These are phyloP conservation scores for Geotrichum aggregatum DNA, from an alignment of 1,139 yeast species.

Conservation along the genomic window DNA sequence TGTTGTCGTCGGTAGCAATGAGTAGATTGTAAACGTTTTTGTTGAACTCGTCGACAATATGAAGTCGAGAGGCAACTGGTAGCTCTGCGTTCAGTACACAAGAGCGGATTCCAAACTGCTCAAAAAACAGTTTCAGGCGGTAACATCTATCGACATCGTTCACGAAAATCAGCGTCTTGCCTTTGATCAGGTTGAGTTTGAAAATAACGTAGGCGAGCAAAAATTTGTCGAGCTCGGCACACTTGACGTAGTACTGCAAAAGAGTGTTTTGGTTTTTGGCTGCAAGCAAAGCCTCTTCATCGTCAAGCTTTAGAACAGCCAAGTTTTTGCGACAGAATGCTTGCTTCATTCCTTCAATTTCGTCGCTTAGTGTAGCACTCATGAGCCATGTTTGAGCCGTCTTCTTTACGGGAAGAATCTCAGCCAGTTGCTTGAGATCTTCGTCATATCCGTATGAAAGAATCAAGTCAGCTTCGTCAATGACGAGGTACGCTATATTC, in stretches of 20 bases:
- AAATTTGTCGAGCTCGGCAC: slow-evolving; percentile 88
- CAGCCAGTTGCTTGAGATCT: slow-evolving; percentile 62
- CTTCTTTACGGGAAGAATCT: slow-evolving; percentile 63
- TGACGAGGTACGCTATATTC: slow-evolving; percentile 64
- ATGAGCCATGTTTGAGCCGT: slow-evolving; percentile 84
- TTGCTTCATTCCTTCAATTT: slow-evolving; percentile 67
- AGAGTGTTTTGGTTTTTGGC: slow-evolving; percentile 48
- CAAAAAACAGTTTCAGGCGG: slow-evolving; percentile 81
- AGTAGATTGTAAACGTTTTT: slow-evolving; percentile 79
- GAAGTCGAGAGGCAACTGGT: slow-evolving; percentile 88
- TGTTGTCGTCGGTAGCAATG: slow-evolving; percentile 90
- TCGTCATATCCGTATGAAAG: slow-evolving; percentile 87
- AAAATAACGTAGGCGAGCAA: slow-evolving; percentile 84
- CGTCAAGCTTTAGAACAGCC: slow-evolving; percentile 68
- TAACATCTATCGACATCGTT: slow-evolving; percentile 95
- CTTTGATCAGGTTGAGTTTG: slow-evolving; percentile 82
- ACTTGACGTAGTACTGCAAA: slow-evolving; percentile 79
- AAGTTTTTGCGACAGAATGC: slow-evolving; percentile 75
- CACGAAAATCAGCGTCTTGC: slow-evolving; percentile 86
- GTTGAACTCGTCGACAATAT: slow-evolving; percentile 92
- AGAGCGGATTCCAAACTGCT: slow-evolving; percentile 88
- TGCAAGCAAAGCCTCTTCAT: slow-evolving; percentile 44
- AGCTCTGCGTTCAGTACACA: slow-evolving; percentile 89
- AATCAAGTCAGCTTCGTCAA: slow-evolving; percentile 94
- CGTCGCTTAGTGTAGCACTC: slow-evolving; percentile 95